Conservation (phyloP, 225 moss, liverwort and hornwort species). For the Marchantia polymorpha region DNA sequence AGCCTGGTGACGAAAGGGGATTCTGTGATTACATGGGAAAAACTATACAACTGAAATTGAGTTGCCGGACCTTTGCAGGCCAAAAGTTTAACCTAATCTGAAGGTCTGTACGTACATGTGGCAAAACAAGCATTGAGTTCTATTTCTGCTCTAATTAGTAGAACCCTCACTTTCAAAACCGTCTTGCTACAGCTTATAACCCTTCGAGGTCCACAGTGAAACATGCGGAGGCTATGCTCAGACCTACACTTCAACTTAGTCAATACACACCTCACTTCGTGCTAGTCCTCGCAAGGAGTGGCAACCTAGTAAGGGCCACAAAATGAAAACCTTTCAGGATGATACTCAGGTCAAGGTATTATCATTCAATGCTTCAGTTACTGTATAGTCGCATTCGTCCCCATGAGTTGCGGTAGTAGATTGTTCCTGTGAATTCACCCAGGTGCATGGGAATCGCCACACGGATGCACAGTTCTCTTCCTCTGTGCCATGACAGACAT, state of each 20-base stretch:
- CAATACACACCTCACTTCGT: background rate
- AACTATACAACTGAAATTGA: too few relatives aligned
- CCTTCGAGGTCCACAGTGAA: too few relatives aligned
- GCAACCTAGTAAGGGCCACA: background rate
- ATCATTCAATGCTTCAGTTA: background rate
- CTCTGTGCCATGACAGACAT: slow-evolving; percentile 43
- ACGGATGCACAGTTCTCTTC: slow-evolving; percentile 87
- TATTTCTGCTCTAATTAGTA: too few relatives aligned
- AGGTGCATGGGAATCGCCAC: slow-evolving; percentile 71
- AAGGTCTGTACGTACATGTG: too few relatives aligned
- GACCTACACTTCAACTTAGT: background rate
- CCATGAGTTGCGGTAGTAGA: background rate
- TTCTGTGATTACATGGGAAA: too few relatives aligned
- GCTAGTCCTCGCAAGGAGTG: background rate
- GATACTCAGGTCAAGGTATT: background rate
- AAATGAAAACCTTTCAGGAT: background rate
- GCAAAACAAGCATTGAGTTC: too few relatives aligned
- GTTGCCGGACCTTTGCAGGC: too few relatives aligned
- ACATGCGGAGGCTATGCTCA: too few relatives aligned
- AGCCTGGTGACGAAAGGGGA: too few relatives aligned
- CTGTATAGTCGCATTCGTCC: background rate
- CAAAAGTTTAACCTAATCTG: too few relatives aligned
- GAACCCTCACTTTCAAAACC: too few relatives aligned
- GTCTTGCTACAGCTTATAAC: too few relatives aligned
- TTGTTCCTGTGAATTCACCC: slow-evolving; percentile 35